Percentiles rank a stretch among this genome's conserved stretches.
These are phyloP conservation scores for Aspergillus indologenus DNA, from an alignment of 495 filamentous ascomycete genomes.

Conservation along the genomic window DNA sequence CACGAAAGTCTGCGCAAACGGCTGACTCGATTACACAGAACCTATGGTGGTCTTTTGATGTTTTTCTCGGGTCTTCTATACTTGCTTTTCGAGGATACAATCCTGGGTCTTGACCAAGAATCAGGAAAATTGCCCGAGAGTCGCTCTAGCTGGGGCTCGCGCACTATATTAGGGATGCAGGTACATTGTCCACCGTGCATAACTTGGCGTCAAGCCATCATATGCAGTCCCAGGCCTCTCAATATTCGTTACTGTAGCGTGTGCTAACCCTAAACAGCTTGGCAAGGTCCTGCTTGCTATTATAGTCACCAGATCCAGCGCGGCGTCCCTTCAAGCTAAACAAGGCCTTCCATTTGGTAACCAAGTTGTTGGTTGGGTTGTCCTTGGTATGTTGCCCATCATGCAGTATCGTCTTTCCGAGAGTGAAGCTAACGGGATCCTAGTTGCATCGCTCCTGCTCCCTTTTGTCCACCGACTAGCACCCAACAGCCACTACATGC, in stretches of 20 bases:
- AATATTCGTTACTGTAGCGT: neutral
- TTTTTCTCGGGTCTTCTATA: slow-evolving; percentile 74
- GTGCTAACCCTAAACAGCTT: slow-evolving; percentile 38
- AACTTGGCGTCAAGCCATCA: too few relatives aligned
- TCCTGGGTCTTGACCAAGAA: slow-evolving; percentile 40
- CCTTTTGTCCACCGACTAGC: slow-evolving; percentile 79
- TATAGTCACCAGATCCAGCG: slow-evolving; percentile 80
- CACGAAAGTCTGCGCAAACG: neutral
- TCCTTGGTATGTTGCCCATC: slow-evolving; percentile 59
- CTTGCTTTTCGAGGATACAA: slow-evolving; percentile 72
- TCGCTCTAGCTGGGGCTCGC: slow-evolving; percentile 45
- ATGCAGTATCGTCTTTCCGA: neutral
- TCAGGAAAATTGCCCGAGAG: slow-evolving; percentile 7
- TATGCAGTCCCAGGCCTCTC: too few relatives aligned
- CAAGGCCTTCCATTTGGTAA: slow-evolving; percentile 86
- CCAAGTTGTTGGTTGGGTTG: slow-evolving; percentile 80
- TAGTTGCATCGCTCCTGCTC: slow-evolving; percentile 72
- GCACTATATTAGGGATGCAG: slow-evolving; percentile 56
- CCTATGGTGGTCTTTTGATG: slow-evolving; percentile 77
- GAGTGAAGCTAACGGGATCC: neutral
- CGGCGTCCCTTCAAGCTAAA: slow-evolving; percentile 78
- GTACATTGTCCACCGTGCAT: too few relatives aligned
- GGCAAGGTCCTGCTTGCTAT: slow-evolving; percentile 84
- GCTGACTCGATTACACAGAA: slow-evolving; percentile 43
- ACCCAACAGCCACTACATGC: slow-evolving; percentile 85